These are phyloP conservation scores for Talaromyces sp. DNA, from an alignment of 2,329 filamentous ascomycete genomes.

Conservation along the genomic window DNA sequence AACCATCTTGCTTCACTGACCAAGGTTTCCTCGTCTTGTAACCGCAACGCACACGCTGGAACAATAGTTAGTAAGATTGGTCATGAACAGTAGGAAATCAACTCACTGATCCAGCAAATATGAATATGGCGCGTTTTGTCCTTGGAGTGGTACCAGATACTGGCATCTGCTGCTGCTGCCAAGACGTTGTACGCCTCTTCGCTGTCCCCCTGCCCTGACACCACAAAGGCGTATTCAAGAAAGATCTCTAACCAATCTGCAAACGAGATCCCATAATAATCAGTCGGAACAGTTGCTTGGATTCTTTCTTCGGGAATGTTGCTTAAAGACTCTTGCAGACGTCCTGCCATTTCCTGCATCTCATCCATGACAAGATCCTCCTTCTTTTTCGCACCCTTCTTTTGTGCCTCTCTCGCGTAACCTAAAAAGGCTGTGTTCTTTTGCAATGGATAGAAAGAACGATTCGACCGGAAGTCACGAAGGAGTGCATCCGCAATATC, in stretches of 20 bases:
- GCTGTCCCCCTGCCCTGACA: conserved; percentile 63
- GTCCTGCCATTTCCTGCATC: conserved; percentile 40
- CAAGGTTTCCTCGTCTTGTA: conserved; percentile 71
- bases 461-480: conserved; percentile 57
- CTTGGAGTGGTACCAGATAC: conserved; percentile 71
- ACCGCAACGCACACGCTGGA: conserved; percentile 73
- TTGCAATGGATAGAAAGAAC: conserved; percentile 55
- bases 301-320: conserved; percentile 17
- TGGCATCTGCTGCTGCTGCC: conserved; percentile 71
- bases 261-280: conserved; percentile 76
- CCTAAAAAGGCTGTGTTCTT: conserved; percentile 49
- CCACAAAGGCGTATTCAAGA: conserved; percentile 74
- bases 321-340: conserved; percentile 41
- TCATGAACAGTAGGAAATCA: background rate
- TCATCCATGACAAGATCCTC: conserved; percentile 36
- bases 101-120: conserved; percentile 68
- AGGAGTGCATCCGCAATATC: conserved; percentile 56
- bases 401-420: conserved; percentile 39
- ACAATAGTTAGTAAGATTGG: conserved; percentile 18
- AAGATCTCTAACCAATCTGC: conserved; percentile 86
- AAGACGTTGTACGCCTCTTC: conserved; percentile 76
- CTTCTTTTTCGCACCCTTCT: conserved; percentile 32
- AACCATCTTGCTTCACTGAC: conserved; percentile 75
- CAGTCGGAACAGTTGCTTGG: conserved; percentile 40
- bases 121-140: conserved; percentile 69